Evolutionary conservation across 169 alveolate species (phyloP), one percentile per base, ranked within the genome.

Genomic region (Eimeria maxima): DNA sequence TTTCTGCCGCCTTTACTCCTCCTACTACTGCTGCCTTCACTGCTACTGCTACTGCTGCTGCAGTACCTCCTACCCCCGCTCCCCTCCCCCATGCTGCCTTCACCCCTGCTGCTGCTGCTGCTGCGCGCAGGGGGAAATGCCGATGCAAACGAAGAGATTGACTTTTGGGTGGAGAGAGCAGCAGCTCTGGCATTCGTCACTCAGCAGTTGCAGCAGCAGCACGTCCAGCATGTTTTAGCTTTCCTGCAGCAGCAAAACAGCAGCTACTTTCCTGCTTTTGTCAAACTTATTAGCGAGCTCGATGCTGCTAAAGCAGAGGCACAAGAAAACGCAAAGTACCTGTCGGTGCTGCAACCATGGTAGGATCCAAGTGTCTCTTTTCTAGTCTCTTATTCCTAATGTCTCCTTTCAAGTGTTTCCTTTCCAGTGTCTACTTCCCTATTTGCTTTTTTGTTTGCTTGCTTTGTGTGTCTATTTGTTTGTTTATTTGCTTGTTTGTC

Each of bases 161-260:
- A 97, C 16, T 99, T 99, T 97, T 99, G 99, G 99, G 96, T 96
- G 81, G 97, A 98, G 94, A 98, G 98, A 96, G 98, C 99, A 4
- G 98, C 98, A 18, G 98, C 98, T 93, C 95, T 99, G 95, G 97
- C 98, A 95, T 97, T 99, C 20, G 98, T 98, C 88, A 98, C 98
- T 78, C 97, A 98, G 71, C 99, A 99, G 97, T 98, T 99, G 65
- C 97, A 98, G 95, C 67, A 57, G 67, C n/a, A 57, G 67, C 67
- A 57, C 18, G 67, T 57, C n/a, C 67, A 57, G 67, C 67, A 97
- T 97, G 90, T 98, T 97, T 45, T 98, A 38, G 8, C 87, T 93
- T 98, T 99, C 98, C 96, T 99, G 76, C 99, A 98, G 96, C 98
- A 98, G 73, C 98, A 98, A 97, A 98, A 98, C 96, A 97, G 99